These are phyloP conservation scores for Daldinia sp. DNA, from an alignment of 2,329 filamentous ascomycete genomes.

Conservation along the genomic window DNA sequence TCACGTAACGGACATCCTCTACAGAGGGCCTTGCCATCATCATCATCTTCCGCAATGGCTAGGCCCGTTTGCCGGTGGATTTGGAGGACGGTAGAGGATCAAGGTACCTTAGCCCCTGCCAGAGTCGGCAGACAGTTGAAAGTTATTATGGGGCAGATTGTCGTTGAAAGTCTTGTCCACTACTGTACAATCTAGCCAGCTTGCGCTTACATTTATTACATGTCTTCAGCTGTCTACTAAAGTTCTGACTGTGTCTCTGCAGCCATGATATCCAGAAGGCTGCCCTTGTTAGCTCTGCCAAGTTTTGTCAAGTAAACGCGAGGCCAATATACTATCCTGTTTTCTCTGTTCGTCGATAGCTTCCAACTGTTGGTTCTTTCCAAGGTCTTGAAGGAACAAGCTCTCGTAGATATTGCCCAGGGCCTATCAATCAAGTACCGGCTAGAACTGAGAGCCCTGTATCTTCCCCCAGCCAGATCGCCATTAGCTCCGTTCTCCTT, in stretches of 20 bases:
- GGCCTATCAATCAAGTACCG: constrained; percentile 47
- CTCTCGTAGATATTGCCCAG: constrained; percentile 39
- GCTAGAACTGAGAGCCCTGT: constrained; percentile 47
- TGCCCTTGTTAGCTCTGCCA: constrained; percentile 1
- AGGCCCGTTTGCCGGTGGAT: constrained; percentile 43
- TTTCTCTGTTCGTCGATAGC: constrained; percentile 21
- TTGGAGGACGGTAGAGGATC: constrained; percentile 45
- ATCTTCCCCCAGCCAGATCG: constrained; percentile 50
- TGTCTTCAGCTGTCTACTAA: constrained; percentile 34
- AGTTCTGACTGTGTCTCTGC: constrained; percentile 34
- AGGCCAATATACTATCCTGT: constrained; percentile 15
- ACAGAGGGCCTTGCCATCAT: constrained; percentile 47
- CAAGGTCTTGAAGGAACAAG: constrained; percentile 28
- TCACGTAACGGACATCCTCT: constrained; percentile 19
- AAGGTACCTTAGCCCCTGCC: constrained; percentile 41
- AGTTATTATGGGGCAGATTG: constrained; percentile 38
- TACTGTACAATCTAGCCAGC: constrained; percentile 35
- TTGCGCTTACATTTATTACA: constrained; percentile 25
- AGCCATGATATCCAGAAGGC: constrained; percentile 16
- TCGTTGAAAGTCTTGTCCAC: constrained; percentile 18
- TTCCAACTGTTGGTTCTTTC: constrained; percentile 24
- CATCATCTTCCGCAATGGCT: constrained; percentile 47
- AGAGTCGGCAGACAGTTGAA: constrained; percentile 50
- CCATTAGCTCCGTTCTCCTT: constrained; percentile 52
- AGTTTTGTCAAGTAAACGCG: constrained; percentile 17